phyloP scores from a whole-genome alignment of 495 filamentous ascomycete species.

The Staphylotrichum longicolle region DNA sequence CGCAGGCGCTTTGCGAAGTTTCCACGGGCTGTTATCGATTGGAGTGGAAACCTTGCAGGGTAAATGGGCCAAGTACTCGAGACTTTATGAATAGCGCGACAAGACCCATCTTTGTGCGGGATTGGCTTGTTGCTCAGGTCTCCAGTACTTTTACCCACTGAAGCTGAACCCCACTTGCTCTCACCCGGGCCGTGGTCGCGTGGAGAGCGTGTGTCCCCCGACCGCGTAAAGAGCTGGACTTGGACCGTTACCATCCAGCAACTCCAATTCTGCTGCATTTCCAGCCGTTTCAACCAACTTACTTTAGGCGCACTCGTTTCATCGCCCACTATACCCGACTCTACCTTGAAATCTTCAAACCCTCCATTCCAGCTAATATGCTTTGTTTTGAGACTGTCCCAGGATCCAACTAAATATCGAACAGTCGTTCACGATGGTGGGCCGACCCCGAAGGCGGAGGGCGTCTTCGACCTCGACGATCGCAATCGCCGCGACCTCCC shows the following conservation, averaged over 20 bases:
- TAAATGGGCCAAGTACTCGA: no score
- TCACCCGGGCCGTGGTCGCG: slow-evolving; percentile 6
- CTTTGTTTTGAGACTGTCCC: no score
- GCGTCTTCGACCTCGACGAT: slow-evolving; percentile 34
- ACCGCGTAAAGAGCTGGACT: slow-evolving; percentile 17
- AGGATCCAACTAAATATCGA: no score
- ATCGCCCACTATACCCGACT: no score
- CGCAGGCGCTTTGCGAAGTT: background rate
- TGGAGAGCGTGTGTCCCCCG: background rate
- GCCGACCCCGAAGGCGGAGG: slow-evolving; percentile 35
- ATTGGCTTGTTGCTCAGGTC: no score
- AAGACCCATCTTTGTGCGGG: no score
- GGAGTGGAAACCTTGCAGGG: background rate
- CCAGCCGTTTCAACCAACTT: background rate
- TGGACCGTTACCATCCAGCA: background rate
- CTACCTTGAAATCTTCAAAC: background rate
- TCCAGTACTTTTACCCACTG: background rate
- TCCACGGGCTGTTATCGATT: slow-evolving; percentile 1
- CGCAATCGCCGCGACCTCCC: slow-evolving; percentile 26
- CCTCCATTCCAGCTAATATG: background rate
- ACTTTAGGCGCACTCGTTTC: no score
- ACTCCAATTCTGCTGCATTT: background rate
- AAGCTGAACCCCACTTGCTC: background rate
- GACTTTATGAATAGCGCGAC: no score
- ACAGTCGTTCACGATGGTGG: slow-evolving; percentile 28